These are phyloP conservation scores for Hymenoscyphus linearis DNA, from an alignment of 2,329 filamentous ascomycete species.

Conservation along the genomic window DNA sequence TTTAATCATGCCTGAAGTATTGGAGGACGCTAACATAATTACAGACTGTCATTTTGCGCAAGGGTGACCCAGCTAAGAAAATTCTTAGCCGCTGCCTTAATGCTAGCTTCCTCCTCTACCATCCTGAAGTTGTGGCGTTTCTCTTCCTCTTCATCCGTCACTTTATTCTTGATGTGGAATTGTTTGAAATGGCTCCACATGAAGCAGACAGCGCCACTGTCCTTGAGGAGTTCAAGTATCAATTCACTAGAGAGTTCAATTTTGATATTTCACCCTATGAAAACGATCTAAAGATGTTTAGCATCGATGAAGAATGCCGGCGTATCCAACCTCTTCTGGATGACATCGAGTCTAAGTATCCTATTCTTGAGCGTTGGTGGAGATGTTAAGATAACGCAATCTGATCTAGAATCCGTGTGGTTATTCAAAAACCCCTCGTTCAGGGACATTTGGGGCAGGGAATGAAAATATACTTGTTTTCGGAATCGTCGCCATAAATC, in stretches of 20 bases:
- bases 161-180: constrained; percentile 13
- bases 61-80: constrained; percentile 11
- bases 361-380: constrained; percentile 3
- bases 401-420: background rate
- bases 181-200: constrained; percentile 13
- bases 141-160: constrained; percentile 22
- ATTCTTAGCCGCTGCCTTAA: constrained; percentile 21
- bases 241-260: constrained; percentile 24
- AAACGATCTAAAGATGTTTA: background rate
- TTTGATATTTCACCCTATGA: constrained; percentile 9
- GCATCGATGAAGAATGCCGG: constrained; percentile 4
- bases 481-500: background rate
- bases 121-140: constrained; percentile 16
- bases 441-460: background rate
- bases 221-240: constrained; percentile 19
- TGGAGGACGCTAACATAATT: background rate
- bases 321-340: background rate
- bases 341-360: constrained; percentile 3
- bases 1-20: background rate
- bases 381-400: background rate
- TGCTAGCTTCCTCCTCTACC: constrained; percentile 14
- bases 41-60: constrained; percentile 19
- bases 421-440: background rate
- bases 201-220: constrained; percentile 11
- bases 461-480: background rate